Conservation (phyloP, 352 stramenopile species). For the Pythium sp. region DNA sequence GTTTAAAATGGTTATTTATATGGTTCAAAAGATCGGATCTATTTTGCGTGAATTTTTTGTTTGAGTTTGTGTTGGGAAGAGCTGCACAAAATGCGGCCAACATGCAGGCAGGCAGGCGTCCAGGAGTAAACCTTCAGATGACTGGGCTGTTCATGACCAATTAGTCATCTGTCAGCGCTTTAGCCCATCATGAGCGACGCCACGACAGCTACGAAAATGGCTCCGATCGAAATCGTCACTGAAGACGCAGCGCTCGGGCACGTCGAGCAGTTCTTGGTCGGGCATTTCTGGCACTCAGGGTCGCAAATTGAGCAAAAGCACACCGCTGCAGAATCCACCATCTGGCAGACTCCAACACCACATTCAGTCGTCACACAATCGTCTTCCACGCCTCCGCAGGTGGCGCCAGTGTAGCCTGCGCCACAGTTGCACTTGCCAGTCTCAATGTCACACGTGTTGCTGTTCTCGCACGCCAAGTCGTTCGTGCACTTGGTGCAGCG, state of each 20-base stretch:
- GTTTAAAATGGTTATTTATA: not conserved
- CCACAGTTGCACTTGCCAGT: conserved; percentile 36
- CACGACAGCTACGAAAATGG: conserved; percentile 20
- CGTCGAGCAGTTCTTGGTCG: conserved; percentile 23
- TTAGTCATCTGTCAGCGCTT: not conserved
- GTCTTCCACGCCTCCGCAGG: conserved; percentile 45
- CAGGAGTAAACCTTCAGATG: not conserved
- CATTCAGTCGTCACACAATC: conserved; percentile 30
- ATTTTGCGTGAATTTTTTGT: conserved; percentile 10
- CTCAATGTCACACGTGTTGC: conserved; percentile 28
- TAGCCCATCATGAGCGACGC: conserved; percentile 24
- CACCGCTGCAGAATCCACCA: conserved; percentile 21
- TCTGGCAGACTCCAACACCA: conserved; percentile 24
- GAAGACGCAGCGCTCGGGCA: conserved; percentile 28
- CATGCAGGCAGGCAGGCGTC: not conserved
- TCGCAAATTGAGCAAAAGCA: conserved; percentile 37
- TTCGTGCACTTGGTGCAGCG: conserved; percentile 35
- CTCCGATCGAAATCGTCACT: conserved; percentile 25
- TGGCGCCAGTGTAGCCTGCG: conserved; percentile 36
- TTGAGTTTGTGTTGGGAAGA: conserved; percentile 12
- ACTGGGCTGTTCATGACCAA: not conserved
- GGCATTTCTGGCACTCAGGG: conserved; percentile 26
- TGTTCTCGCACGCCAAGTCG: conserved; percentile 33
- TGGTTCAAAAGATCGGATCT: conserved; percentile 7
- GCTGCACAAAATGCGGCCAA: not conserved